These are phyloP conservation scores for Oryza rufipogon DNA, from an alignment of 176 grass and related monocot species.

Conservation along the genomic window DNA sequence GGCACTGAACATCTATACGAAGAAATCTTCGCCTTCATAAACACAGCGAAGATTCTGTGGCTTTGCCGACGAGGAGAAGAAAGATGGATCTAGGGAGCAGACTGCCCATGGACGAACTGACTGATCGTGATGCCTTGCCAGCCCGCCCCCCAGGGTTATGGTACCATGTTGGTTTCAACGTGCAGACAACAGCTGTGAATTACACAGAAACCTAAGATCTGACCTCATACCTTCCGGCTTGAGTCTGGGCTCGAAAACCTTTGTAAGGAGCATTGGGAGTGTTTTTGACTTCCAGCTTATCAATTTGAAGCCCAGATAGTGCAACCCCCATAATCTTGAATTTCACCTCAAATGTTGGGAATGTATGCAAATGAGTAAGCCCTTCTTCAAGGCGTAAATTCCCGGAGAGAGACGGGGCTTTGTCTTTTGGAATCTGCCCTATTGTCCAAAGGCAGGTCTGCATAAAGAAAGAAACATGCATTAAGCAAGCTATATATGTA, in stretches of 20 bases:
- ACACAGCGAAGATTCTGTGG: not conserved
- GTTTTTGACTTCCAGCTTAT: constrained; percentile 84
- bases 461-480: not conserved
- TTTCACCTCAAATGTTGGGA: constrained; percentile 77
- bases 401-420: constrained; percentile 77
- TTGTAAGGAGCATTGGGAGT: constrained; percentile 72
- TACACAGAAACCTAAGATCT: constrained; percentile 54
- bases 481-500: constrained; percentile 17
- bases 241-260: constrained; percentile 91
- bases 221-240: constrained; percentile 87
- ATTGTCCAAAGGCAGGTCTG: constrained; percentile 94
- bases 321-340: constrained; percentile 94
- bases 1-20: not conserved
- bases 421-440: constrained; percentile 93
- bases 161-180: not conserved
- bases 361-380: constrained; percentile 62
- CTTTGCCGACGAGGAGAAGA: not conserved
- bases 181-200: not conserved
- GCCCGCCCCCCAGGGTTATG: not conserved
- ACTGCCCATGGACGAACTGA: not conserved
- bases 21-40: not conserved
- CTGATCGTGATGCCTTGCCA: not conserved
- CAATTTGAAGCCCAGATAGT: constrained; percentile 86
- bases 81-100: not conserved
- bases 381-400: constrained; percentile 79